A percentile compares a stretch with the other conserved stretches of the same genome.
These are phyloP conservation scores for Beauveria sp. DNA, from an alignment of 2,329 filamentous ascomycete genomes.

Conservation along the genomic window DNA sequence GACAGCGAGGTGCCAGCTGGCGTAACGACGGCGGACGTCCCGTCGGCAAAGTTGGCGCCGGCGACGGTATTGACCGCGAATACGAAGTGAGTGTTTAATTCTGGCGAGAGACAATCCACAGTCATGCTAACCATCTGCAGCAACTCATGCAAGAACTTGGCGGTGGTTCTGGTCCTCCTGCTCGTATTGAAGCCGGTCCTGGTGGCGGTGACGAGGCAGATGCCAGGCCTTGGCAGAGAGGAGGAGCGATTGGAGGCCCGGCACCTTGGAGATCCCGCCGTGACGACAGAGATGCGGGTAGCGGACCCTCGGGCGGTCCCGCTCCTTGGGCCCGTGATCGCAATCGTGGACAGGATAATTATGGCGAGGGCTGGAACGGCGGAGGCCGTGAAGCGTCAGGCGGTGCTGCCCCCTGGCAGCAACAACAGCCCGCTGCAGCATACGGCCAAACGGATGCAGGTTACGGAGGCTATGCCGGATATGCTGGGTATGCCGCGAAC, in stretches of 20 bases:
- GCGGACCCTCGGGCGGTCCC: constrained; percentile 31
- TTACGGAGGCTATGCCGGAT: constrained; percentile 50
- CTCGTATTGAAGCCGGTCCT: constrained; percentile 81
- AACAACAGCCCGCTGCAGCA: constrained; percentile 12
- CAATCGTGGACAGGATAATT: constrained; percentile 37
- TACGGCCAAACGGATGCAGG: constrained; percentile 43
- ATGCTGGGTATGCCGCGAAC: constrained; percentile 37
- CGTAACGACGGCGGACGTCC: constrained; percentile 60
- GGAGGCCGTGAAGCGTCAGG: constrained; percentile 21
- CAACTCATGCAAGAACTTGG: constrained; percentile 97
- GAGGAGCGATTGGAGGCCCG: constrained; percentile 72
- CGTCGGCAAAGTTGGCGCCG: constrained; percentile 62
- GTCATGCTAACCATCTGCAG: constrained; percentile 41
- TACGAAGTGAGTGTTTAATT: constrained; percentile 66
- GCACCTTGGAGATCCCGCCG: constrained; percentile 67
- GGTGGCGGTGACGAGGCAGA: constrained; percentile 51
- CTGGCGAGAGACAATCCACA: not conserved
- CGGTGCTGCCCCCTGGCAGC: constrained; percentile 38
- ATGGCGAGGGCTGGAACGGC: constrained; percentile 20
- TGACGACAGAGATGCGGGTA: constrained; percentile 41
- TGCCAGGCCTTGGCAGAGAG: constrained; percentile 81
- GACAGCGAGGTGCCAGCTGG: constrained; percentile 85
- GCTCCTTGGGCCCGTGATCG: constrained; percentile 59
- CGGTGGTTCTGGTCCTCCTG: constrained; percentile 62
- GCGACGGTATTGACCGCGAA: constrained; percentile 85